Evolutionary conservation across 441 rosid genomes (phyloP).

Genomic region (Erodium trifolium): DNA sequence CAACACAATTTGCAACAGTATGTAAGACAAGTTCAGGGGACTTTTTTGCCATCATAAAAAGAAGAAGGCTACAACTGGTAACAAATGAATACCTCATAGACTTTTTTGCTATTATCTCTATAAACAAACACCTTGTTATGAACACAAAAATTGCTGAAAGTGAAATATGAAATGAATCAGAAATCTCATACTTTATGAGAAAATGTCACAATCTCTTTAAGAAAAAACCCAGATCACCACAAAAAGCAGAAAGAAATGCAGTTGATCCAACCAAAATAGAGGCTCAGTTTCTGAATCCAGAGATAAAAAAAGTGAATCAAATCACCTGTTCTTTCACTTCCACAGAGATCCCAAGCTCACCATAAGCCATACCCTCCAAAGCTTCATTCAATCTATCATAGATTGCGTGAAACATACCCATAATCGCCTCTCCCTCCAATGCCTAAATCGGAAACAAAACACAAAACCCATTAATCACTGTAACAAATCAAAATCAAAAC

Average conservation of each 20-base stretch:
- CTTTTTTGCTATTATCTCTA: too few relatives aligned
- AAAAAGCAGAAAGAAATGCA: neutral
- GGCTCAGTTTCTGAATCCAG: too few relatives aligned
- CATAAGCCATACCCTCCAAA: slow-evolving; percentile 37
- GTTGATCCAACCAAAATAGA: slow-evolving; percentile 11
- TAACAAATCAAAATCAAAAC: neutral
- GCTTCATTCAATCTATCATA: slow-evolving; percentile 45
- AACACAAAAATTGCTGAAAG: too few relatives aligned
- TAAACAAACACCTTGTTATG: neutral
- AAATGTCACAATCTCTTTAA: neutral
- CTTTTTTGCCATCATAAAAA: too few relatives aligned
- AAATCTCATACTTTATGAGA: neutral
- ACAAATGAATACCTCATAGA: too few relatives aligned
- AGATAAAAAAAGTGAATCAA: neutral
- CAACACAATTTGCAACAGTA: too few relatives aligned
- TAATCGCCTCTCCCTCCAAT: slow-evolving; percentile 49
- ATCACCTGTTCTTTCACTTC: slow-evolving; percentile 61
- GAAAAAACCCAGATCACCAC: neutral
- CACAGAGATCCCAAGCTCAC: slow-evolving; percentile 44
- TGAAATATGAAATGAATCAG: neutral
- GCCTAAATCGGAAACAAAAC: slow-evolving; percentile 33
- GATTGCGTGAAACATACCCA: slow-evolving; percentile 40
- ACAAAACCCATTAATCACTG: neutral
- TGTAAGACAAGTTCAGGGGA: too few relatives aligned
- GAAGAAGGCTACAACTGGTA: too few relatives aligned